Conservation (phyloP, 805 yeast genomes). For the Candida dajiaensis region DNA sequence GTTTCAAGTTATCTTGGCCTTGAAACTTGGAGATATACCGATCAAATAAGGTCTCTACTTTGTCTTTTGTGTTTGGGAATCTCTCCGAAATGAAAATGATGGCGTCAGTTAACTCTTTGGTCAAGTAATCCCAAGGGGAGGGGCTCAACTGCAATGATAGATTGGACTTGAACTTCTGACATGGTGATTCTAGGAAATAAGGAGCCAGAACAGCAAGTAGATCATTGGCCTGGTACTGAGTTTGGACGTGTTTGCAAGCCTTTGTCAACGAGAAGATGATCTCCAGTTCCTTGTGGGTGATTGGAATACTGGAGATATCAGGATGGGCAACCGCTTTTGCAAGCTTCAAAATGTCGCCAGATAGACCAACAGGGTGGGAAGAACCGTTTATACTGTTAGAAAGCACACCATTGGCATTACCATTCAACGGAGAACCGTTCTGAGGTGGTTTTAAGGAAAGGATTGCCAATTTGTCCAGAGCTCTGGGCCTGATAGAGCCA, state of each 20-base stretch:
- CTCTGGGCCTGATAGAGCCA: constrained; percentile 23
- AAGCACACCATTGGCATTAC: constrained; percentile 7
- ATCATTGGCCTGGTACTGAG: constrained; percentile 31
- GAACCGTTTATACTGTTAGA: constrained; percentile 4
- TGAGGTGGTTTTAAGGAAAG: constrained; percentile 10
- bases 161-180: constrained; percentile 39
- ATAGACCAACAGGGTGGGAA: constrained; percentile 1
- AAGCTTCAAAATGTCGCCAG: constrained; percentile 17
- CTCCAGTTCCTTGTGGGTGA: constrained; percentile 47
- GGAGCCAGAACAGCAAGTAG: constrained; percentile 36
- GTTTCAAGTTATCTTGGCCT: constrained; percentile 7
- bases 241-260: constrained; percentile 30
- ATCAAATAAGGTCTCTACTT: constrained; percentile 18
- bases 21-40: constrained; percentile 21
- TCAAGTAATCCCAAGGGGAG: constrained; percentile 36
- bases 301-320: constrained; percentile 20
- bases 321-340: constrained; percentile 10
- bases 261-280: constrained; percentile 41
- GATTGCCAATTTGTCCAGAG: constrained; percentile 21
- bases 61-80: constrained; percentile 24
- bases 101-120: constrained; percentile 28
- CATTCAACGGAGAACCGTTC: background rate
- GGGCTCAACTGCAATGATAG: constrained; percentile 28
- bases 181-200: constrained; percentile 46
- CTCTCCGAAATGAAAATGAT: constrained; percentile 22